Percentiles rank a stretch among this genome's conserved stretches.
Conservation (phyloP, 2,329 filamentous ascomycete genomes). For the Trichoderma guizhouense region DNA sequence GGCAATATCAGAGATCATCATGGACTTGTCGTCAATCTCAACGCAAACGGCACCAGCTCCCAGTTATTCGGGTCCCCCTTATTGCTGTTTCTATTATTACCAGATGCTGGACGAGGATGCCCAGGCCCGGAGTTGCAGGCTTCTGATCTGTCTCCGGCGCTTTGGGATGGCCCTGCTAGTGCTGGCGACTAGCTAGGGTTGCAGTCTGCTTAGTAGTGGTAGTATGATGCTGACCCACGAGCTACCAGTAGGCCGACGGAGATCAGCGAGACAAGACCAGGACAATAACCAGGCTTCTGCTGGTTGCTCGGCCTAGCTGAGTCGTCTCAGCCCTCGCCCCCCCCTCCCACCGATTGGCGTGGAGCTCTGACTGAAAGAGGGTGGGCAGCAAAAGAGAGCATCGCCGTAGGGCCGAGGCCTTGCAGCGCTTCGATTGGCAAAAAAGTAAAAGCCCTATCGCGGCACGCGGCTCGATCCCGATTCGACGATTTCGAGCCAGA, state of each 20-base stretch:
- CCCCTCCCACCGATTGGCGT: not conserved
- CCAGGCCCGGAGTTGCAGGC: not conserved
- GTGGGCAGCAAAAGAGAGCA: not conserved
- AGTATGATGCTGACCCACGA: not conserved
- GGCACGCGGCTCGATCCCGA: not conserved
- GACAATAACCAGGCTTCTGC: not conserved
- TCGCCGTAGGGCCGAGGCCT: conserved; percentile 6
- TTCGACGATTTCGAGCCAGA: not conserved
- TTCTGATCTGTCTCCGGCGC: conserved; percentile 2
- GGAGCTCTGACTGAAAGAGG: not conserved
- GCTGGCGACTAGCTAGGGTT: not conserved
- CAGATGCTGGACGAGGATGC: not conserved
- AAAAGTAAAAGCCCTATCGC: not conserved
- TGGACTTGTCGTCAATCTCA: conserved; percentile 1
- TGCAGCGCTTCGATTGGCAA: not conserved
- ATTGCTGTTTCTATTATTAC: not conserved
- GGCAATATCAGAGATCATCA: not conserved
- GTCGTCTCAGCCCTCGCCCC: not conserved
- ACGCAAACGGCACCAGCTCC: not conserved
- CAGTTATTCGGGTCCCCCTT: conserved; percentile 2
- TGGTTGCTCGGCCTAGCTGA: not conserved
- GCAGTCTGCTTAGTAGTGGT: not conserved
- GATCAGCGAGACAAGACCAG: not conserved
- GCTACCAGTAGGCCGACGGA: not conserved
- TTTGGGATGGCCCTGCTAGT: conserved; percentile 16